Conservation (phyloP, 2,329 filamentous ascomycete species). For the Trichoderma endophyticum region DNA sequence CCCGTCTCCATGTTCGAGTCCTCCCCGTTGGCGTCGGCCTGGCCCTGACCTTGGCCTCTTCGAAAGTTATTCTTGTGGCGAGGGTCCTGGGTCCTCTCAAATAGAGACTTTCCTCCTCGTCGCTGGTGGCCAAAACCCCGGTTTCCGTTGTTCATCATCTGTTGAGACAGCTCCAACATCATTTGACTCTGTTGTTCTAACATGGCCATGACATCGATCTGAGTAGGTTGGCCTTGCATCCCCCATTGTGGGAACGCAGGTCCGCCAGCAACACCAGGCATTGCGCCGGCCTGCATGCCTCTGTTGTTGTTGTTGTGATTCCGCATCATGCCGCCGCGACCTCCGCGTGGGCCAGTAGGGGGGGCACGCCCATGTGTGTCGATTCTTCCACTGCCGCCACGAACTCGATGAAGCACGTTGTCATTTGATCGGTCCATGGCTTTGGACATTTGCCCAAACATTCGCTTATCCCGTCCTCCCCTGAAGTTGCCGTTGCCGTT, state of each 20-base stretch:
- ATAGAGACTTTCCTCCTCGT: constrained; percentile 60
- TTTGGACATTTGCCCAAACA: constrained; percentile 82
- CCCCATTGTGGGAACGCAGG: constrained; percentile 15
- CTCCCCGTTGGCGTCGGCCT: constrained; percentile 34
- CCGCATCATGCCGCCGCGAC: constrained; percentile 47
- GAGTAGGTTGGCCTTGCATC: constrained; percentile 47
- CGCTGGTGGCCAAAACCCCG: constrained; percentile 40
- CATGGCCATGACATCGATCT: constrained; percentile 66
- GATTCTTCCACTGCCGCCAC: constrained; percentile 74
- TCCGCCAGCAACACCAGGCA: constrained; percentile 9
- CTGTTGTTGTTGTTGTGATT: constrained; percentile 46
- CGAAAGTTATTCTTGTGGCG: constrained; percentile 48
- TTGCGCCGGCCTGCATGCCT: constrained; percentile 22
- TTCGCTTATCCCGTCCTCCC: constrained; percentile 69
- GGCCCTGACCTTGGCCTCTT: constrained; percentile 41
- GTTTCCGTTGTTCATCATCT: constrained; percentile 54
- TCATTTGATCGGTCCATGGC: constrained; percentile 76
- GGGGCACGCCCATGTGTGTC: constrained; percentile 71
- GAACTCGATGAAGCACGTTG: constrained; percentile 75
- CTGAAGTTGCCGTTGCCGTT: constrained; percentile 53
- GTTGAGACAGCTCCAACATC: constrained; percentile 72
- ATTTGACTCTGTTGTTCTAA: constrained; percentile 84
- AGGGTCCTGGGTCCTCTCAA: constrained; percentile 66
- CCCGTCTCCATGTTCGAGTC: constrained; percentile 35
- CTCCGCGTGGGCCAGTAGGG: constrained; percentile 67